A percentile compares a stretch with the other conserved stretches of the same genome.
These are phyloP conservation scores for Wickerhamomyces queroliae DNA, from an alignment of 805 yeast species.

Conservation along the genomic window DNA sequence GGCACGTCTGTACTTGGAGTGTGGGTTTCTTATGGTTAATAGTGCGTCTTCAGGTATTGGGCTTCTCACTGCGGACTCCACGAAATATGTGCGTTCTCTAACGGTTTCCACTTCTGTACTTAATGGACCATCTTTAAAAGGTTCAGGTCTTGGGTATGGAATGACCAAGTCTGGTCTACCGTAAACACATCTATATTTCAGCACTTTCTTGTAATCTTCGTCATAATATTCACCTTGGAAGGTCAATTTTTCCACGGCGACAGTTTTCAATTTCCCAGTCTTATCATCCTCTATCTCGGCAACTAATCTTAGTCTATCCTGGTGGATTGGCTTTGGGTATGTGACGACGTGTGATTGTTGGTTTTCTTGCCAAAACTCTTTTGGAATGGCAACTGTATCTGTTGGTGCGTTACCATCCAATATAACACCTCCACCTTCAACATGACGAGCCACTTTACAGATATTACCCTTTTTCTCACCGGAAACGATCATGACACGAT, in stretches of 20 bases:
- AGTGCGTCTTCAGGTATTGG: constrained; percentile 69
- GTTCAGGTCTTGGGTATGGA: constrained; percentile 85
- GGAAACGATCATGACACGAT: constrained; percentile 62
- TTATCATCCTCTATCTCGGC: constrained; percentile 65
- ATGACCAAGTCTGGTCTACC: constrained; percentile 64
- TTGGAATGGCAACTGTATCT: constrained; percentile 61
- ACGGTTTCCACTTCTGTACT: constrained; percentile 54
- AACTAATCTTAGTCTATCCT: constrained; percentile 63
- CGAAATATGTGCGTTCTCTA: constrained; percentile 69
- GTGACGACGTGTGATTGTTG: constrained; percentile 68
- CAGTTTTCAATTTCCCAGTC: constrained; percentile 55
- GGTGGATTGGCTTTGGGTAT: constrained; percentile 58
- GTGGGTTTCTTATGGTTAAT: constrained; percentile 67
- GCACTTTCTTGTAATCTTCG: constrained; percentile 59
- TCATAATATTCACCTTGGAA: constrained; percentile 71
- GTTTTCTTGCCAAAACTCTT: constrained; percentile 63
- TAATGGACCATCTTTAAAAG: constrained; percentile 46
- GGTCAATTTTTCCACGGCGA: constrained; percentile 72
- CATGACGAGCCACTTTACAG: constrained; percentile 56
- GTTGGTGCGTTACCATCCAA: constrained; percentile 67
- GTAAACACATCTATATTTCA: constrained; percentile 74
- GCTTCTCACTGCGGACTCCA: constrained; percentile 56
- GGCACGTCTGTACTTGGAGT: constrained; percentile 62
- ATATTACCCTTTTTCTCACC: constrained; percentile 76
- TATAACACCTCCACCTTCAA: constrained; percentile 55